Conservation (phyloP, 805 yeast species). For the Zygosaccharomyces bisporus region DNA sequence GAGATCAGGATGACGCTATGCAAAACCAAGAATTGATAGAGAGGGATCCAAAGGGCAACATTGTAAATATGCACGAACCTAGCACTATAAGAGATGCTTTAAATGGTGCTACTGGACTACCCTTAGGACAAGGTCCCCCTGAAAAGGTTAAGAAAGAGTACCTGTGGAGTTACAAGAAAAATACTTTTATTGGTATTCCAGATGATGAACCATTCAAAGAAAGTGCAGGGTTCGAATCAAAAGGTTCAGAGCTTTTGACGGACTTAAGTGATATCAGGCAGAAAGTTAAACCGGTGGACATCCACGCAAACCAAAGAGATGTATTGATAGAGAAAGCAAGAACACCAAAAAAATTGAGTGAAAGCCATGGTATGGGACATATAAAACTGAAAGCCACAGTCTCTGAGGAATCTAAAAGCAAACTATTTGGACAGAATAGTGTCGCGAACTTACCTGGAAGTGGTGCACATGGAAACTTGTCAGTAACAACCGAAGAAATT, state of each 20-base stretch:
- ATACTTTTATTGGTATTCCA: conserved; percentile 13
- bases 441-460: conserved; percentile 21
- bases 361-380: conserved; percentile 15
- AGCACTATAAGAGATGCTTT: conserved; percentile 45
- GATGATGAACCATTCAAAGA: conserved; percentile 16
- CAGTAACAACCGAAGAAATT: conserved; percentile 33
- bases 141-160: conserved; percentile 54
- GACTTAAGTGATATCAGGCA: conserved; percentile 33
- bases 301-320: conserved; percentile 16
- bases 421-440: conserved; percentile 44
- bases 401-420: conserved; percentile 33
- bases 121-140: conserved; percentile 67
- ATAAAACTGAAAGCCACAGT: conserved; percentile 19
- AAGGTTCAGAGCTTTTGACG: conserved; percentile 36
- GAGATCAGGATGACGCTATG: background rate
- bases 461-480: conserved; percentile 15
- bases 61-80: conserved; percentile 48
- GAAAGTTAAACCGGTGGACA: conserved; percentile 19
- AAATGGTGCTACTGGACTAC: conserved; percentile 67
- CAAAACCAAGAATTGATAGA: conserved; percentile 13
- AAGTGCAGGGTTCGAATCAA: conserved; percentile 33
- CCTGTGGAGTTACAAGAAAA: conserved; percentile 45
- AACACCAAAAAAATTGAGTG: conserved; percentile 9
- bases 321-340: conserved; percentile 7
- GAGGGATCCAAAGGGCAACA: conserved; percentile 22